These are phyloP conservation scores for Kwoniella sp. DNA, from an alignment of 768 basidiomycete species.

Conservation along the genomic window DNA sequence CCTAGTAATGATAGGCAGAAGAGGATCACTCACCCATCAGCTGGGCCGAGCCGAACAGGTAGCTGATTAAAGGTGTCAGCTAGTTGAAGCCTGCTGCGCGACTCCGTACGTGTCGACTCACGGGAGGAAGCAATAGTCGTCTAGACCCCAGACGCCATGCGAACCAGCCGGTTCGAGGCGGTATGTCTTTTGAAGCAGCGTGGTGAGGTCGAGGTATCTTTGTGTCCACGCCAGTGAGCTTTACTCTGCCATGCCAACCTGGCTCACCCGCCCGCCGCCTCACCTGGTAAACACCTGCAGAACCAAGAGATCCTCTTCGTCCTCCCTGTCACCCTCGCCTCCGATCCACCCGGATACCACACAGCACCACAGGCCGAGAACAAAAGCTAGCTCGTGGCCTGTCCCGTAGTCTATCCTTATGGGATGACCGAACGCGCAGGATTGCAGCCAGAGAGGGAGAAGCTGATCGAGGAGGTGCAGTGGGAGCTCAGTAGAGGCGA, in stretches of 20 bases:
- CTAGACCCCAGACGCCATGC: constrained; percentile 96
- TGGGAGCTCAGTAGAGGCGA: constrained; percentile 53
- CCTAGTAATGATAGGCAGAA: background rate
- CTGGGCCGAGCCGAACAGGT: constrained; percentile 86
- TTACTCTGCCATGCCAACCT: background rate
- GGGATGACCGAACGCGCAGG: constrained; percentile 74
- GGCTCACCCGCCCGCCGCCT: background rate
- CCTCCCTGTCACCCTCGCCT: constrained; percentile 20
- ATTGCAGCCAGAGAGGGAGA: constrained; percentile 69
- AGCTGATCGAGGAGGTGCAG: constrained; percentile 60
- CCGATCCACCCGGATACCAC: constrained; percentile 40
- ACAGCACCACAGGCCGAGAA: constrained; percentile 59
- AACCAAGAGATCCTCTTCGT: constrained; percentile 47
- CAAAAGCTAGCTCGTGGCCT: constrained; percentile 89
- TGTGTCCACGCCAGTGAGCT: constrained; percentile 41
- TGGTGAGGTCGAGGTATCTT: constrained; percentile 74
- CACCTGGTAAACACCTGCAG: constrained; percentile 45
- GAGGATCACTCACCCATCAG: constrained; percentile 51
- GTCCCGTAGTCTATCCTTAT: constrained; percentile 92
- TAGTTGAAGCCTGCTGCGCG: background rate
- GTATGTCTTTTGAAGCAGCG: constrained; percentile 82
- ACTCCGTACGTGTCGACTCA: constrained; percentile 24
- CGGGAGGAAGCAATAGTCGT: constrained; percentile 83
- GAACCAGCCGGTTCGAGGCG: constrained; percentile 91
- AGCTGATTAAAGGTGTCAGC: constrained; percentile 45